phyloP scores from a whole-genome alignment of 1,139 yeast genomes.

The Kurtzmaniella natalensis region DNA sequence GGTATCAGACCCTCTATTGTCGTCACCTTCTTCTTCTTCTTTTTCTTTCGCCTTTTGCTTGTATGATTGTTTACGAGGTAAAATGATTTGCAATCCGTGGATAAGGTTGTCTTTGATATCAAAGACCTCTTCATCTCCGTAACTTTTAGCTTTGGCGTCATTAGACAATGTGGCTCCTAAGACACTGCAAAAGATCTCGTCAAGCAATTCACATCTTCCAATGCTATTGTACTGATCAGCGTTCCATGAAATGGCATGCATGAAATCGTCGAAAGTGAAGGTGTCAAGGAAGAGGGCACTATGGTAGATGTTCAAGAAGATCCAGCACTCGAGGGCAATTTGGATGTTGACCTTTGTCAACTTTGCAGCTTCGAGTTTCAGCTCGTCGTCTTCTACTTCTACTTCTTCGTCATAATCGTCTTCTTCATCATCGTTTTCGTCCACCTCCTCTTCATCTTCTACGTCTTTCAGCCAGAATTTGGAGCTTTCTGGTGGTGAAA shows the following conservation, averaged over 20 bases:
- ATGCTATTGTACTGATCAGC: constrained; percentile 36
- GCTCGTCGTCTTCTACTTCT: constrained; percentile 11
- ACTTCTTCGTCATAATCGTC: constrained; percentile 9
- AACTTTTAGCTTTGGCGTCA: constrained; percentile 24
- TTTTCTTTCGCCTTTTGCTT: constrained; percentile 16
- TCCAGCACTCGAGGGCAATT: constrained; percentile 67
- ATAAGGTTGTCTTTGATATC: constrained; percentile 13
- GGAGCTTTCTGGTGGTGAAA: constrained; percentile 31
- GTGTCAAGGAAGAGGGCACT: constrained; percentile 61
- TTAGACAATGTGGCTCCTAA: constrained; percentile 43
- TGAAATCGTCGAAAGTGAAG: constrained; percentile 75
- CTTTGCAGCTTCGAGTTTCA: constrained; percentile 14
- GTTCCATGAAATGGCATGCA: constrained; percentile 60
- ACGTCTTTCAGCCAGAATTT: constrained; percentile 19
- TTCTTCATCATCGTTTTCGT: constrained; percentile 6
- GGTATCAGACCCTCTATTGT: constrained; percentile 12
- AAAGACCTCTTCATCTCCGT: constrained; percentile 20
- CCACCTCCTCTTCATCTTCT: constrained; percentile 12
- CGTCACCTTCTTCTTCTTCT: constrained; percentile 12
- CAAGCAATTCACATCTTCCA: constrained; percentile 53
- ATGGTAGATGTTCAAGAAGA: constrained; percentile 68
- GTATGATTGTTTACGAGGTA: constrained; percentile 33
- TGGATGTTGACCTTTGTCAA: constrained; percentile 22
- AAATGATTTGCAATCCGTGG: constrained; percentile 33
- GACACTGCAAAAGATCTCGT: constrained; percentile 70